phyloP scores from a whole-genome alignment of 306 rosid species.

The Pterocarpus santalinus region DNA sequence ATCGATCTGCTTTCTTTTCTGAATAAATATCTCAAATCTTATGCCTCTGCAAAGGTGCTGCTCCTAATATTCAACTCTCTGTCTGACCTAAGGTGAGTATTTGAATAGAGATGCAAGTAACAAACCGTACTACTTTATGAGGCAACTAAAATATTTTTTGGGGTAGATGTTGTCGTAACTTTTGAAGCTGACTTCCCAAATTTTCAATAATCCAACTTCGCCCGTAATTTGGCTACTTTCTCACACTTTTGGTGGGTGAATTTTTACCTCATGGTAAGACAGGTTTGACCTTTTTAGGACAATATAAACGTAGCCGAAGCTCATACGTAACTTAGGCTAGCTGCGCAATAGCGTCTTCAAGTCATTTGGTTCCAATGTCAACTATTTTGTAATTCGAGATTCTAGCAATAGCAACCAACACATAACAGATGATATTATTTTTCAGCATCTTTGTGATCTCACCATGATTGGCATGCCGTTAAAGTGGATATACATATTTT shows the following conservation, averaged over 20 bases:
- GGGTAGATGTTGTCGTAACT: neutral
- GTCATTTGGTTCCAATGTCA: slow-evolving; percentile 20
- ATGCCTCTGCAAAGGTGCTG: slow-evolving; percentile 1
- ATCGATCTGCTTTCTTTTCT: neutral
- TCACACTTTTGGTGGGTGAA: neutral
- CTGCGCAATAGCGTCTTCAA: neutral
- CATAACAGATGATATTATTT: neutral
- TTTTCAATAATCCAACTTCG: slow-evolving; percentile 3
- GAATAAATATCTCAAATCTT: neutral
- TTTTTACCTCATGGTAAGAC: neutral
- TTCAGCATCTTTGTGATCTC: neutral
- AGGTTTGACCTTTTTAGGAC: slow-evolving; percentile 11
- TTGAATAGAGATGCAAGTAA: neutral
- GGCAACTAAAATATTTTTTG: neutral
- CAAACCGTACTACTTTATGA: neutral
- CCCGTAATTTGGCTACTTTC: slow-evolving; percentile 1
- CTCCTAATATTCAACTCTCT: slow-evolving; percentile 29
- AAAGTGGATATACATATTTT: neutral
- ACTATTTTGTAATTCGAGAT: neutral
- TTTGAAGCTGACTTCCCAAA: slow-evolving; percentile 1
- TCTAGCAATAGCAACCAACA: neutral
- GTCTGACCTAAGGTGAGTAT: neutral
- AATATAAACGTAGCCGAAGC: neutral
- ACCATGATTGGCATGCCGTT: neutral
- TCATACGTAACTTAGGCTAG: neutral